Evolutionary conservation across 192 early-diverging fungal species (phyloP).

Genomic region (Chytriomyces hyalinus): DNA sequence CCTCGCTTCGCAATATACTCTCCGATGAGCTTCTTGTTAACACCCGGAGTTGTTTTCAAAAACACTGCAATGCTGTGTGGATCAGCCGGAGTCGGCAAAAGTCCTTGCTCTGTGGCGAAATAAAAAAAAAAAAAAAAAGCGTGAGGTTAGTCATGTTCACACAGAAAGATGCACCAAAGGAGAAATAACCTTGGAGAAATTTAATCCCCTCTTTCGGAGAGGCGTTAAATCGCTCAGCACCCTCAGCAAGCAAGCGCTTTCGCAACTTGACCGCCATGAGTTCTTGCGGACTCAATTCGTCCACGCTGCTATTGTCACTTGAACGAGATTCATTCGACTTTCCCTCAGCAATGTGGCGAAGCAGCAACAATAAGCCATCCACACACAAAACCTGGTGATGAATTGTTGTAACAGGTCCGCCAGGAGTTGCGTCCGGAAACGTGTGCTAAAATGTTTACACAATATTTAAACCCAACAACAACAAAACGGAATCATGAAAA

Average conservation of each 20-base stretch:
- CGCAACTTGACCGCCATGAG: conserved; percentile 58
- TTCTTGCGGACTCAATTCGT: conserved; percentile 28
- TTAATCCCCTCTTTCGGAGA: conserved; percentile 83
- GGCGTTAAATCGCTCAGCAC: conserved; percentile 83
- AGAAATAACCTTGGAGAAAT: conserved; percentile 69
- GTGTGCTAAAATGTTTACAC: conserved; percentile 44
- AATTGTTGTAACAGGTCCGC: conserved; percentile 52
- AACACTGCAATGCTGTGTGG: conserved; percentile 73
- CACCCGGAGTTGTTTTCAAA: conserved; percentile 77
- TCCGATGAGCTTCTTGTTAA: conserved; percentile 87
- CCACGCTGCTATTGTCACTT: not conserved
- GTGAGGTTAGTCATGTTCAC: too few species aligned
- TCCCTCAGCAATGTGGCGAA: conserved; percentile 73
- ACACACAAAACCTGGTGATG: conserved; percentile 72
- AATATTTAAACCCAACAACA: not conserved
- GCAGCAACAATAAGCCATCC: conserved; percentile 73
- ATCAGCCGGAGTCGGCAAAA: conserved; percentile 55
- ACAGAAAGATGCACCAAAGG: not conserved
- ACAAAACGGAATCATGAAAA: not conserved
- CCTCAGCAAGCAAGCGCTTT: conserved; percentile 81
- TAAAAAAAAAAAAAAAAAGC: not conserved
- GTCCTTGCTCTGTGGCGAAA: conserved; percentile 41
- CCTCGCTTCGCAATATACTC: conserved; percentile 87
- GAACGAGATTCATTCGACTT: conserved; percentile 26
- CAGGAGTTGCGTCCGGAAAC: conserved; percentile 76